phyloP scores from a whole-genome alignment of 2,329 filamentous ascomycete species.

The Zasmidium angulare region DNA sequence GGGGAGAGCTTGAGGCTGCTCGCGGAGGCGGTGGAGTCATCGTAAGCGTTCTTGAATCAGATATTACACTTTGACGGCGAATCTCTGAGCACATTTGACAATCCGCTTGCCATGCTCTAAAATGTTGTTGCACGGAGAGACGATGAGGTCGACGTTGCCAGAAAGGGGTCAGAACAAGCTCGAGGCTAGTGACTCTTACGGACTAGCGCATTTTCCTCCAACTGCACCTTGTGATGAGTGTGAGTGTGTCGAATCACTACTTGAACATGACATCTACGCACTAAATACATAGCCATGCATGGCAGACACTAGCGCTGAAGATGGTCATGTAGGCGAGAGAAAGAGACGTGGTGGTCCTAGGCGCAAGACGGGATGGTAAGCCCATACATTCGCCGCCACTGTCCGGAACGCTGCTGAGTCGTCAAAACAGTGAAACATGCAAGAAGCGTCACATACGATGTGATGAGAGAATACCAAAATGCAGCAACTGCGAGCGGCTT shows the following conservation, averaged over 20 bases:
- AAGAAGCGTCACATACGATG: not conserved
- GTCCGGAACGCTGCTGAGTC: not conserved
- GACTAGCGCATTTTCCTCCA: not conserved
- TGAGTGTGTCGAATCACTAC: too few species aligned
- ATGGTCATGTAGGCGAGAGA: not conserved
- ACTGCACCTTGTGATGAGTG: too few species aligned
- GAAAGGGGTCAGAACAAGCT: not conserved
- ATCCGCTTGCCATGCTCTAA: too few species aligned
- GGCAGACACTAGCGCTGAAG: not conserved
- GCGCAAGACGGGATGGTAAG: not conserved
- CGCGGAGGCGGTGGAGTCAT: not conserved
- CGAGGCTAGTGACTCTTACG: not conserved
- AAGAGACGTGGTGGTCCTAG: not conserved
- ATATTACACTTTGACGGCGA: too few species aligned
- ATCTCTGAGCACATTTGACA: too few species aligned
- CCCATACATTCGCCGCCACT: not conserved
- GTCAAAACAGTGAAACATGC: not conserved
- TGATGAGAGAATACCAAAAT: not conserved
- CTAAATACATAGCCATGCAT: not conserved
- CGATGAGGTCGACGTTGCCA: not conserved
- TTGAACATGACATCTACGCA: too few species aligned
- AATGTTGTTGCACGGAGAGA: not conserved
- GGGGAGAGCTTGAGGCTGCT: not conserved
- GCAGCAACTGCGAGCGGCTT: not conserved
- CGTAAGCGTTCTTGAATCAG: not conserved